phyloP scores from a whole-genome alignment of 306 rosid genomes.

The Bauhinia variegata region DNA sequence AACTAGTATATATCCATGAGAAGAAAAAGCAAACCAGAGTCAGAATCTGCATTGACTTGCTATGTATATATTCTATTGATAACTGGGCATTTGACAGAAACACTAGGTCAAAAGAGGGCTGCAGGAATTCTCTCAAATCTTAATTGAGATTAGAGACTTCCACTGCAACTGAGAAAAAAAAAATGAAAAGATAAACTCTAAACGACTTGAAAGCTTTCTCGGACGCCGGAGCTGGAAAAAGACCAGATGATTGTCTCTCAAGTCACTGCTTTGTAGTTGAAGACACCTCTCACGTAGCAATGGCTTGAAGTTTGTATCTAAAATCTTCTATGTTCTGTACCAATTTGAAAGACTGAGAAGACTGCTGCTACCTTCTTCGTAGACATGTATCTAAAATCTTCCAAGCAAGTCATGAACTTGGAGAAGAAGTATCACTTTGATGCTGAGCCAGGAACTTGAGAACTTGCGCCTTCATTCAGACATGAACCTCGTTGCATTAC shows the following conservation, averaged over 20 bases:
- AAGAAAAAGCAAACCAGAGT: slow-evolving; percentile 21
- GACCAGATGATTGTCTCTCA: too few relatives aligned
- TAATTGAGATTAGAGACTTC: slow-evolving; percentile 26
- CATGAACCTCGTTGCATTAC: slow-evolving; percentile 40
- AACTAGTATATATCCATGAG: too few relatives aligned
- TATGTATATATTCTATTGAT: slow-evolving; percentile 28
- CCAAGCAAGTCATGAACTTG: too few relatives aligned
- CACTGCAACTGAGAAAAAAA: slow-evolving; percentile 32
- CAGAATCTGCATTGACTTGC: slow-evolving; percentile 33
- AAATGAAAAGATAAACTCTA: slow-evolving; percentile 28
- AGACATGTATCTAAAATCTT: too few relatives aligned
- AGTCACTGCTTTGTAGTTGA: slow-evolving; percentile 24
- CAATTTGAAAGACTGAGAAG: slow-evolving; percentile 32
- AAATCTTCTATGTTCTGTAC: slow-evolving; percentile 30
- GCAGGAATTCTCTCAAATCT: slow-evolving; percentile 3
- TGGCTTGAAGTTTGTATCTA: slow-evolving; percentile 38
- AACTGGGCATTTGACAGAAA: slow-evolving; percentile 10
- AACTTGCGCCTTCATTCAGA: slow-evolving; percentile 25
- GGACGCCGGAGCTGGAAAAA: too few relatives aligned
- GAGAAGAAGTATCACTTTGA: too few relatives aligned
- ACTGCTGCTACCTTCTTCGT: slow-evolving; percentile 11
- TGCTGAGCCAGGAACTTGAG: too few relatives aligned
- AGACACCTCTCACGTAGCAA: slow-evolving; percentile 11
- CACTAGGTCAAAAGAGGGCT: too few relatives aligned
- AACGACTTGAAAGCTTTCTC: slow-evolving; percentile 19